Evolutionary conservation across 352 stramenopile species (phyloP), one percentile per base, ranked within the genome.

Genomic region (Phytopythium kandeliae): DNA sequence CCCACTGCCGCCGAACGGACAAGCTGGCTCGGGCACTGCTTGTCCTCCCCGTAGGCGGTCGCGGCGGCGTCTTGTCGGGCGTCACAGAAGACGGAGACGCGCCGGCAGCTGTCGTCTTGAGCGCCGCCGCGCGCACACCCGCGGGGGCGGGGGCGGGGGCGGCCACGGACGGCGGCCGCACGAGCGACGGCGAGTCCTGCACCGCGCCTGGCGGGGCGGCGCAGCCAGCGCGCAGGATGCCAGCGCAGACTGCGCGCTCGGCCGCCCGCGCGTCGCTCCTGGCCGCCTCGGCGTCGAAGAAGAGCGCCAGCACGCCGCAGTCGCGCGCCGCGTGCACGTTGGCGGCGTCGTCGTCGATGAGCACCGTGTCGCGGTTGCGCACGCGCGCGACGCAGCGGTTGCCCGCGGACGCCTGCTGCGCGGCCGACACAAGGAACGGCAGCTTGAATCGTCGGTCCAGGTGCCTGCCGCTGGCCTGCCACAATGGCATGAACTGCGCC

Each of bases 311-410:
- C 30, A 90, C 75, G 55, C 83, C 83, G 52, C 76, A 82, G 55
- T 93, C 78, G 41, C 74, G 81, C 30, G 80, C 79, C 10, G 89
- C 78, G 22, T 73, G 69, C 31, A 93, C 66, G 49, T 93, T 93
- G 37, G 83, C 65, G 12, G 68, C 68, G 51, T 90, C 82, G 46
- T 93, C 83, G 55, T 93, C 83, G 38, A 93, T 77, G 10, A 93
- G 70, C 46, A 91, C 71, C 13, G 80, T 91, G 51, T 93, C 72
- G 1, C 62, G 54, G 47, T 83, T 90, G 42, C 74, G 51, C 9
- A 93, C 62, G 26, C 46, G 42, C 42, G n/a, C n/a, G n/a, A n/a
- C n/a, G n/a, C n/a, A n/a, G n/a, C n/a, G n/a, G n/a, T n/a, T 74
- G 45, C 45, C 26, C 45, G 33, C 47, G 42, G 51, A 41, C 53